phyloP scores from a whole-genome alignment of 2,329 filamentous ascomycete species.

The Pestalotiopsis sp. region DNA sequence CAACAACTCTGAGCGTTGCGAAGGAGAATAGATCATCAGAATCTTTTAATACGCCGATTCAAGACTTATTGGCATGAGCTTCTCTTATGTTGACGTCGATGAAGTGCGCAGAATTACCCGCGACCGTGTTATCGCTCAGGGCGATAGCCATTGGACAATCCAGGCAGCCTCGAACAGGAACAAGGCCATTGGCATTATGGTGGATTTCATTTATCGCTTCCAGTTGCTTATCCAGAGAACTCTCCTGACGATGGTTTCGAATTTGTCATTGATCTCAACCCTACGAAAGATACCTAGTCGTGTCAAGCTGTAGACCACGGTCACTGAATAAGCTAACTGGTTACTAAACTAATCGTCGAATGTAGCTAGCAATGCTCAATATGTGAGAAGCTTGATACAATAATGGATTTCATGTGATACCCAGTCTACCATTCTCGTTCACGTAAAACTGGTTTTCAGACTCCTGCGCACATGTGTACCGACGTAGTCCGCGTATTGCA shows the following conservation, averaged over 20 bases:
- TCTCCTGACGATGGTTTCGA: conserved; percentile 85
- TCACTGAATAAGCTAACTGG: conserved; percentile 49
- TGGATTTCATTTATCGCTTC: conserved; percentile 87
- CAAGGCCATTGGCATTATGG: conserved; percentile 90
- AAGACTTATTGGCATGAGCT: conserved; percentile 84
- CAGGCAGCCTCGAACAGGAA: conserved; percentile 74
- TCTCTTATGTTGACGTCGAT: conserved; percentile 78
- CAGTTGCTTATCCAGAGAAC: conserved; percentile 69
- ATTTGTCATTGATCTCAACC: conserved; percentile 81
- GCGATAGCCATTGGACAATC: conserved; percentile 98
- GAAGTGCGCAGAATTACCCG: conserved; percentile 76
- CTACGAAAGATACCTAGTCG: conserved; percentile 68
- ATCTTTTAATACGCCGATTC: conserved; percentile 69
- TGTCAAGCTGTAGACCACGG: conserved; percentile 80
- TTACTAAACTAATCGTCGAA: too few species aligned
- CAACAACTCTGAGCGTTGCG: conserved; percentile 89
- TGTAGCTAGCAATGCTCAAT: too few species aligned
- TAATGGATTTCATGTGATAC: too few species aligned
- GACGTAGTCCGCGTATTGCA: too few species aligned
- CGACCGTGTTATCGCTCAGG: conserved; percentile 78
- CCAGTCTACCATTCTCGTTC: too few species aligned
- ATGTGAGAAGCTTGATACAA: too few species aligned
- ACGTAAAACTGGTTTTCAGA: too few species aligned
- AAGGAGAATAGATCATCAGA: conserved; percentile 83
- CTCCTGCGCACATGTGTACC: too few species aligned